A percentile compares a stretch with the other conserved stretches of the same genome.
phyloP scores from a whole-genome alignment of 169 alveolate species.

The Cryptosporidium bovis region DNA sequence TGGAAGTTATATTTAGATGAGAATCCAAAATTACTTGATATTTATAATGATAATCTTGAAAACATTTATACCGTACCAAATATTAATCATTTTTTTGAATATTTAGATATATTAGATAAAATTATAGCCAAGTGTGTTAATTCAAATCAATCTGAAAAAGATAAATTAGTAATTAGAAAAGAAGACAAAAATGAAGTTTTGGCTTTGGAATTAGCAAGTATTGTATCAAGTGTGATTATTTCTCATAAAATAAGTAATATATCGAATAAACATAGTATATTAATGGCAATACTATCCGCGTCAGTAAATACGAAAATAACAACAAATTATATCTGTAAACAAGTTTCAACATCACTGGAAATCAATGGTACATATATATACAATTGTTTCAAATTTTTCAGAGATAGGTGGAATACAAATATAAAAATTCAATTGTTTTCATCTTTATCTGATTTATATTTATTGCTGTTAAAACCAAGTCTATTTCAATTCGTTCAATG shows the following conservation, averaged over 20 bases:
- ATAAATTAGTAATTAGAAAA: neutral
- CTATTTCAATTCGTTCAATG: constrained; percentile 45
- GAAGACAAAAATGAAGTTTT: neutral
- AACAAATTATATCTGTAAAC: constrained; percentile 36
- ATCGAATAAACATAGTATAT: neutral
- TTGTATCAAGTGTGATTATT: constrained; percentile 23
- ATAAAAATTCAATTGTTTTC: constrained; percentile 36
- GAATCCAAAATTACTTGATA: neutral
- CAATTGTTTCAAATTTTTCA: constrained; percentile 36
- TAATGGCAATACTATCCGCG: constrained; percentile 65
- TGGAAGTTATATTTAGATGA: constrained; percentile 48
- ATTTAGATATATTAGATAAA: constrained; percentile 34
- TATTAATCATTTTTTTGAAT: constrained; percentile 22
- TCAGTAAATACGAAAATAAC: constrained; percentile 49
- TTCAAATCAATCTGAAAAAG: neutral
- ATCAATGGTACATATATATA: constrained; percentile 48
- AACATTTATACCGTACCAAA: constrained; percentile 42
- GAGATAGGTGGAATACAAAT: constrained; percentile 49
- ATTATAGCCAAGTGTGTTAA: neutral
- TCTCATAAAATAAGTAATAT: constrained; percentile 12
- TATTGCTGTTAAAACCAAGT: constrained; percentile 37
- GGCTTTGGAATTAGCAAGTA: constrained; percentile 21
- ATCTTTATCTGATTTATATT: constrained; percentile 24
- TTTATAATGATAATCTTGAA: constrained; percentile 6
- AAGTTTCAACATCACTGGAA: constrained; percentile 13